These are phyloP conservation scores for Ogataea nitratoaversa DNA, from an alignment of 805 yeast species.

Conservation along the genomic window DNA sequence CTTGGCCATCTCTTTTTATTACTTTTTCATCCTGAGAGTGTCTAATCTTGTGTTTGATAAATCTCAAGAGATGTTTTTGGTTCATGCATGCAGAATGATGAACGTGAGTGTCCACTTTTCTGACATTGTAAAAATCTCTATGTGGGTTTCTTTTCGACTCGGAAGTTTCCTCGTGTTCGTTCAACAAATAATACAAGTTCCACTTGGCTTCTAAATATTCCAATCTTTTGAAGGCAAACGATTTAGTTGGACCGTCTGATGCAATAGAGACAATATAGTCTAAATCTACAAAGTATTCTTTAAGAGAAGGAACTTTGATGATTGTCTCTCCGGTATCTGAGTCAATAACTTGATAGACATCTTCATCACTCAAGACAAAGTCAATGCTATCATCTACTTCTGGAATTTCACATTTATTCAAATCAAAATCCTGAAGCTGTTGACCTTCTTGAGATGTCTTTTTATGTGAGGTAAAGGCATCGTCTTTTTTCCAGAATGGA, in stretches of 20 bases:
- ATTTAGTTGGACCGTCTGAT: constrained; percentile 93
- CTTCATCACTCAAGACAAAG: constrained; percentile 52
- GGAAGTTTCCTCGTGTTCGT: constrained; percentile 89
- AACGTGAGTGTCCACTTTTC: constrained; percentile 97
- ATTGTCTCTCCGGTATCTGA: constrained; percentile 31
- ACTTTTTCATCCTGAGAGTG: constrained; percentile 84
- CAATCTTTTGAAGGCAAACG: constrained; percentile 90
- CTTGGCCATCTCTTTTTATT: constrained; percentile 87
- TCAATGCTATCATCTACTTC: constrained; percentile 36
- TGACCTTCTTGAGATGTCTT: constrained; percentile 26
- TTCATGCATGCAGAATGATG: constrained; percentile 99
- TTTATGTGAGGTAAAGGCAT: constrained; percentile 9
- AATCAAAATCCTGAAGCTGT: constrained; percentile 52
- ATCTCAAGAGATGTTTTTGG: constrained; percentile 91
- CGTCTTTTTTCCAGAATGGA: constrained; percentile 69
- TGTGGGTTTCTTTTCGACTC: constrained; percentile 93
- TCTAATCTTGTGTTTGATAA: constrained; percentile 90
- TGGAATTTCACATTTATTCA: constrained; percentile 54
- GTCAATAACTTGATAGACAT: constrained; percentile 53
- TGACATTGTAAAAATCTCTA: constrained; percentile 92
- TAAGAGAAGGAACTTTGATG: constrained; percentile 71
- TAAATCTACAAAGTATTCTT: constrained; percentile 81
- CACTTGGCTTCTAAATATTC: constrained; percentile 95
- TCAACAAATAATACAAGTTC: constrained; percentile 83
- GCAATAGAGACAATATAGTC: constrained; percentile 70